Percentiles rank a stretch among this genome's conserved stretches.
phyloP scores from a whole-genome alignment of 495 filamentous ascomycete species.

The Penicillium robsamsonii region DNA sequence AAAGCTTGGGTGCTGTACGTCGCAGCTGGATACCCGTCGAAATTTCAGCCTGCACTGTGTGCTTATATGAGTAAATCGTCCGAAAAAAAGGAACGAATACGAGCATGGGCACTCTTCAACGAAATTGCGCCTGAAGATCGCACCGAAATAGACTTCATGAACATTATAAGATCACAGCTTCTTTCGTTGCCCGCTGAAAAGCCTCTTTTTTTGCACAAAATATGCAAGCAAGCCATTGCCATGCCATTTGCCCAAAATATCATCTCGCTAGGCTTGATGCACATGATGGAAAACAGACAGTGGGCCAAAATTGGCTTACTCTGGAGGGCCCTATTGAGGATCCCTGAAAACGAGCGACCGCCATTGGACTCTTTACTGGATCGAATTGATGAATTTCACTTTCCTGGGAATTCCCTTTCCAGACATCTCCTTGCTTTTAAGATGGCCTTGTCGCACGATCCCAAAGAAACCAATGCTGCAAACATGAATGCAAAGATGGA shows the following conservation, averaged over 20 bases:
- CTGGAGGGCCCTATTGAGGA: not conserved
- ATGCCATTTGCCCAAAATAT: conserved; percentile 17
- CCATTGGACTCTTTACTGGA: not conserved
- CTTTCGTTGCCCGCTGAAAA: conserved; percentile 16
- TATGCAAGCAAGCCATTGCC: conserved; percentile 35
- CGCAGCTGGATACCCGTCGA: conserved; percentile 27
- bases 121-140: conserved; percentile 31
- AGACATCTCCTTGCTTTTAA: not conserved
- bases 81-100: conserved; percentile 40
- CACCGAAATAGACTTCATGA: conserved; percentile 37
- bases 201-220: conserved; percentile 7
- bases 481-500: not conserved
- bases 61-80: conserved; percentile 38
- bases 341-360: not conserved
- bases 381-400: not conserved
- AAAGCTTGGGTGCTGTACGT: conserved; percentile 39
- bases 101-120: conserved; percentile 43
- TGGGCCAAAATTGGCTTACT: conserved; percentile 29
- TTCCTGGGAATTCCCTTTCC: not conserved
- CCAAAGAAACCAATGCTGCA: not conserved
- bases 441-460: not conserved
- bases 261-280: conserved; percentile 29
- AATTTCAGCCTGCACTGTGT: conserved; percentile 33
- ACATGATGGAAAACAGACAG: conserved; percentile 34
- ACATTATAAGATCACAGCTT: conserved; percentile 32